Base-by-base conservation (phyloP, 495 filamentous ascomycete genomes). In the Hypoxylon fuscum region DNA sequence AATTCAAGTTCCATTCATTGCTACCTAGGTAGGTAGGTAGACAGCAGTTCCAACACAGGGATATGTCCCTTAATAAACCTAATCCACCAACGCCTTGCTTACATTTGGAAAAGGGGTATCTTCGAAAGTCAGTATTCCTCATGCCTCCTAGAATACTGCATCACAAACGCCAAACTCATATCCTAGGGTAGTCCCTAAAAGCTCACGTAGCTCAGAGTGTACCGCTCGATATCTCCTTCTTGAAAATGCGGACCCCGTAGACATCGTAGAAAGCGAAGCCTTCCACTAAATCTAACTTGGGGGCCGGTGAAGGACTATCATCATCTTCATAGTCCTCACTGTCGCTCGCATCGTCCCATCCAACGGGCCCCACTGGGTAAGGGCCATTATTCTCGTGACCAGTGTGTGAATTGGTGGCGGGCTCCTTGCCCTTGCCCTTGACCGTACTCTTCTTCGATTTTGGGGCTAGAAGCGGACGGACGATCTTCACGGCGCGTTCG, bases 191-290 rank as follows among this genome's bases (percentile, higher is more conserved):
- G 9, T 43, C 14, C 43, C 31, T 9, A n/a, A 15, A 40, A 44
- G 6, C 23, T 31, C 5, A 27, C n/a, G n/a, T n/a, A n/a, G n/a
- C 22, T 72, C 34, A 80, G 1, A 80, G 52, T 3, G 74, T 58
- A 1, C 80, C 80, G 32, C 22, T 58, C 9, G 72, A 59, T 20
- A 83, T 59, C 59, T 84, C 80, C 67, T 81, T 82, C 70, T 79
- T 72, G 21, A 82, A 84, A 42, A 84, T 83, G 47, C 73, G 70
- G 5, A 84, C 69, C 1, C 74, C 77, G 42, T 53, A 66, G n/a
- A 83, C 69, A 40, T 84, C 80, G 46, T 72, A 78, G 58, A 81
- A 82, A 20, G 64, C 66, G 17, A 79, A 56, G 6, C 71, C 70
- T 35, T 76, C 78, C 1, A 80, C 21, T 7, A 72, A 59, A 49